Percentiles rank a stretch among this genome's conserved stretches.
Conservation (phyloP, 768 basidiomycete genomes). For the Xanthoconium purpureum region DNA sequence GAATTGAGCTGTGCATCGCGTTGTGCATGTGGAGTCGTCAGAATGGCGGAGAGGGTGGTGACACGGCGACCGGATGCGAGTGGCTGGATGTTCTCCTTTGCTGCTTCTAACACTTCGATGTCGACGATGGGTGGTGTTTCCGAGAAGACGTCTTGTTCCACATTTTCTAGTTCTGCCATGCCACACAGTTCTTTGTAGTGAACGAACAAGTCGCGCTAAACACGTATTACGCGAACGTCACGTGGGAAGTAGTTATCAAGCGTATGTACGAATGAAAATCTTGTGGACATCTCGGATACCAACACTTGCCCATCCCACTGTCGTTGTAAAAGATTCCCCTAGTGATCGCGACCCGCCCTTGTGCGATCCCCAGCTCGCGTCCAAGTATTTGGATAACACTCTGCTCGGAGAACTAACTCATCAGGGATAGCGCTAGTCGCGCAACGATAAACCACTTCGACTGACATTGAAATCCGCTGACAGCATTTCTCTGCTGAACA, state of each 20-base stretch:
- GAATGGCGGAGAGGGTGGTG: conserved; percentile 68
- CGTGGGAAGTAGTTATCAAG: neutral
- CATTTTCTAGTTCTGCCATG: conserved; percentile 20
- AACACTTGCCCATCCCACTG: neutral
- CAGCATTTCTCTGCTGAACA: conserved; percentile 10
- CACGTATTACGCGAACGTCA: conserved; percentile 20
- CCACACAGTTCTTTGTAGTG: neutral
- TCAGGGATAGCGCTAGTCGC: neutral
- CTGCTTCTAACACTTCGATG: conserved; percentile 75
- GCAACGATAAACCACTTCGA: neutral
- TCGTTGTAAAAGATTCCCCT: conserved; percentile 7
- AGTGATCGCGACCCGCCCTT: neutral
- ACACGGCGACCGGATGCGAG: conserved; percentile 76
- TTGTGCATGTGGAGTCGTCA: conserved; percentile 74
- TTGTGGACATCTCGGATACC: neutral
- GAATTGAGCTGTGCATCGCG: conserved; percentile 67
- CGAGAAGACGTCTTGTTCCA: conserved; percentile 45
- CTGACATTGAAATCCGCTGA: neutral
- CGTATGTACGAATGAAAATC: neutral
- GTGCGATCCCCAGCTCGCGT: neutral
- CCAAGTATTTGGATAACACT: neutral
- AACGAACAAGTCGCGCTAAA: conserved; percentile 13
- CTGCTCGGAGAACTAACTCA: neutral
- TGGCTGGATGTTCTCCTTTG: conserved; percentile 86
- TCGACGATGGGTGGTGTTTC: conserved; percentile 57